phyloP scores from a whole-genome alignment of 805 yeast species.

The Lipomyces spencermartinsiae region DNA sequence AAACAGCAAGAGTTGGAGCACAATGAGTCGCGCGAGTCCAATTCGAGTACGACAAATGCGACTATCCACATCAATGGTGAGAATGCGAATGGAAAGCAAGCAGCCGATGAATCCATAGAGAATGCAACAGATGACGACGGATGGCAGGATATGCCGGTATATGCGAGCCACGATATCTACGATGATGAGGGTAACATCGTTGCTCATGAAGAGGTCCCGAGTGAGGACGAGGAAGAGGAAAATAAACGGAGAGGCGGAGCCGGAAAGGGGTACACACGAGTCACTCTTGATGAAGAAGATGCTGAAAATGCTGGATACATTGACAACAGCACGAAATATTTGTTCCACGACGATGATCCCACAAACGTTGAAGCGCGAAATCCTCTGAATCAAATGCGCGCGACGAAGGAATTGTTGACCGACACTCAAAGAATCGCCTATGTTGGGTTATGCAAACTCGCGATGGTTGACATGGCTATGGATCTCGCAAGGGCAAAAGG shows the following conservation, averaged over 20 bases:
- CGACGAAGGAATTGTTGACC: slow-evolving; percentile 79
- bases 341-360: slow-evolving; percentile 53
- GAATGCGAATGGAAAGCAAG: background rate
- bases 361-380: slow-evolving; percentile 45
- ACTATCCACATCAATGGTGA: background rate
- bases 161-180: slow-evolving; percentile 76
- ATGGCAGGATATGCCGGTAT: slow-evolving; percentile 90
- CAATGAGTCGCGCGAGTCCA: background rate
- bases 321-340: slow-evolving; percentile 62
- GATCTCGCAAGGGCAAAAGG: slow-evolving; percentile 67
- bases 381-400: slow-evolving; percentile 70
- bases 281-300: slow-evolving; percentile 86
- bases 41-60: background rate
- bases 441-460: slow-evolving; percentile 79
- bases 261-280: slow-evolving; percentile 82
- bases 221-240: slow-evolving; percentile 39
- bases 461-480: slow-evolving; percentile 80
- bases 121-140: slow-evolving; percentile 47
- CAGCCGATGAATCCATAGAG: slow-evolving; percentile 7
- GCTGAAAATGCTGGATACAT: slow-evolving; percentile 62
- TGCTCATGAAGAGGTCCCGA: slow-evolving; percentile 41
- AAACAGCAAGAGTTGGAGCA: slow-evolving; percentile 8
- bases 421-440: slow-evolving; percentile 92
- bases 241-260: slow-evolving; percentile 51
- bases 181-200: slow-evolving; percentile 66